Evolutionary conservation across 805 yeast species (phyloP).

Genomic region (Yamadazyma ubonensis): DNA sequence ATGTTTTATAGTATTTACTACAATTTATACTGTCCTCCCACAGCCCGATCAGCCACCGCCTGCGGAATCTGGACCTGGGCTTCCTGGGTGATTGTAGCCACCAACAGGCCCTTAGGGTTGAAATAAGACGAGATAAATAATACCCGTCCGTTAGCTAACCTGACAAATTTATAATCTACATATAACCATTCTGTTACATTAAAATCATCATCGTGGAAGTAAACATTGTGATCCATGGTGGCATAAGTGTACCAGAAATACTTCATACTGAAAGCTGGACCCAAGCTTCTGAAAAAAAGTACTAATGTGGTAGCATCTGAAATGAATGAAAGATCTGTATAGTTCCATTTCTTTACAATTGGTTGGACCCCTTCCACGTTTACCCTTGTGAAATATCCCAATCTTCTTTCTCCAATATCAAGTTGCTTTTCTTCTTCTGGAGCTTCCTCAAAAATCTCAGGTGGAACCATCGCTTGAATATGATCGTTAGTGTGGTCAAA

Average conservation of each 20-base stretch:
- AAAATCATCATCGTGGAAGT: slow-evolving; percentile 36
- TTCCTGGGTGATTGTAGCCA: slow-evolving; percentile 36
- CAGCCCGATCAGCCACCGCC: slow-evolving; percentile 15
- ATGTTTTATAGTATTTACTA: background rate
- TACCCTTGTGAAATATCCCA: slow-evolving; percentile 33
- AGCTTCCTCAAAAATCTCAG: slow-evolving; percentile 17
- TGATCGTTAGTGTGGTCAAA: slow-evolving; percentile 26
- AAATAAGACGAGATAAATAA: slow-evolving; percentile 27
- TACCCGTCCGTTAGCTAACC: slow-evolving; percentile 35
- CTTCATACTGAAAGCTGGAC: slow-evolving; percentile 21
- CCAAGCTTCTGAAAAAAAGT: slow-evolving; percentile 27
- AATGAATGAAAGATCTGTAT: slow-evolving; percentile 14
- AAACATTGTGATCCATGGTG: slow-evolving; percentile 37
- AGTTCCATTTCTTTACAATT: slow-evolving; percentile 14
- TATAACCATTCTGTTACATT: slow-evolving; percentile 39
- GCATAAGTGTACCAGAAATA: slow-evolving; percentile 32
- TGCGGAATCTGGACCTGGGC: slow-evolving; percentile 22
- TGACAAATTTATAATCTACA: slow-evolving; percentile 31
- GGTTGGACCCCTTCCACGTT: slow-evolving; percentile 25
- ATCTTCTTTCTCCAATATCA: slow-evolving; percentile 25
- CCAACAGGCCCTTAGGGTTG: slow-evolving; percentile 29
- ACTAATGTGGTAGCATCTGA: slow-evolving; percentile 35
- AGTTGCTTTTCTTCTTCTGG: slow-evolving; percentile 11
- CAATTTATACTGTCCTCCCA: slow-evolving; percentile 13
- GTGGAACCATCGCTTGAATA: slow-evolving; percentile 16